Percentiles rank a stretch among this genome's conserved stretches.
These are phyloP conservation scores for Excoecaria agallocha DNA, from an alignment of 345 rosid species.

Conservation along the genomic window DNA sequence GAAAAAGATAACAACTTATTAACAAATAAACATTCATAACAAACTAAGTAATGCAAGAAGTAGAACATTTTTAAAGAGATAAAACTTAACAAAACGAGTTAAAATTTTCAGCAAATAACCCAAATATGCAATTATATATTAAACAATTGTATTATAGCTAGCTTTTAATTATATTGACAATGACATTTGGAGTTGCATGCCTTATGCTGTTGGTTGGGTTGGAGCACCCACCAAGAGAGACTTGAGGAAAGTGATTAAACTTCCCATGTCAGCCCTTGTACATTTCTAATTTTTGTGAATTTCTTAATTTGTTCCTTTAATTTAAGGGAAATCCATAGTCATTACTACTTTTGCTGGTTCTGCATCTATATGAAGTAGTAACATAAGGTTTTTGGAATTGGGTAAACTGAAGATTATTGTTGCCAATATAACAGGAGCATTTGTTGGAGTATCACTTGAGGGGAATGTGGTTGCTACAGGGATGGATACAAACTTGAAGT, in stretches of 20 bases:
- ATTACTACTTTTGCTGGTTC: neutral
- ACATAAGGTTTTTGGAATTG: neutral
- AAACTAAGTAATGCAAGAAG: too few relatives aligned
- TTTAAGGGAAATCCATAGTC: neutral
- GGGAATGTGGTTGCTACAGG: constrained; percentile 82
- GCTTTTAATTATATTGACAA: too few relatives aligned
- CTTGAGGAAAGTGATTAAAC: neutral
- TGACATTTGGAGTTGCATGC: neutral
- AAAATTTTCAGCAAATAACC: too few relatives aligned
- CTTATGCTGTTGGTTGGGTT: neutral
- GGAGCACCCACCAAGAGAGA: neutral
- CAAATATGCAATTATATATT: too few relatives aligned
- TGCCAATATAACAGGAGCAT: constrained; percentile 62
- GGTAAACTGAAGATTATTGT: constrained; percentile 5
- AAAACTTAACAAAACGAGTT: too few relatives aligned
- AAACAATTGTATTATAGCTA: too few relatives aligned
- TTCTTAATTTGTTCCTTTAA: neutral
- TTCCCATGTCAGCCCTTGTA: neutral
- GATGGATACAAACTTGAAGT: constrained; percentile 73
- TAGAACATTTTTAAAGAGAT: too few relatives aligned
- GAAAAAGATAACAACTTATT: too few relatives aligned
- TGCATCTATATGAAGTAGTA: neutral
- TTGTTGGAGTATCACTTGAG: constrained; percentile 91
- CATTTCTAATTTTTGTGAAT: neutral
- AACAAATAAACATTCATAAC: too few relatives aligned